Evolutionary conservation across 208 protist species (phyloP), one percentile per base, ranked within the genome.

Genomic region (Histomonas meleagridis): DNA sequence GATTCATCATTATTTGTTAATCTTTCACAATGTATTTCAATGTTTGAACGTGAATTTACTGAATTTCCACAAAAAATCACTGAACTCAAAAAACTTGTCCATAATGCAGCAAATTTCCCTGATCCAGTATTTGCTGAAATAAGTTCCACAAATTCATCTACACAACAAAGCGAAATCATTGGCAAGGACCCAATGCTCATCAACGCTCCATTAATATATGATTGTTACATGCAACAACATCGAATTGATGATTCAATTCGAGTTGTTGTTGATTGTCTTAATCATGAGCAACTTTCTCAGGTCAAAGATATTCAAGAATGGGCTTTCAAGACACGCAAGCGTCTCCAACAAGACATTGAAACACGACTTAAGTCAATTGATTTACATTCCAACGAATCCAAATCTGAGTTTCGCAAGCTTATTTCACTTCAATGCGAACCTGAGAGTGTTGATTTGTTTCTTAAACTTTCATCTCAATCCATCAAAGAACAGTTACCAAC

Each of bases 1-100:
- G 76, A 86, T 32, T 51, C 40, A 7, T 43, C 43, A 43, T 35
- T 86, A 21, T 86, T 86, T 28, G 76, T 86, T 0, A 55, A 40
- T 55, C 26, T 86, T 1, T 55, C 46, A 23, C 40, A 86, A 55
- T 86, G 76, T 28, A 86, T 86, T 38, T 38, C 76, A 38, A 32
- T 48, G 18, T 86, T 86, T n/a, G 76, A 86, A 38, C 40, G 76
- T 51, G 76, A 86, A 16, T 86, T 86, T 49, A 7, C 35, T 26
- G 76, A 86, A 55, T 86, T 86, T n/a, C 76, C 76, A 32, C 76
- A 86, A 55, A 51, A 55, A 38, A 86, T 86, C 35, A 18, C 43
- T 18, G 46, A 46, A 38, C 7, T 86, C 0, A 40, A 51, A n/a
- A 86, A 46, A 12, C 18, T 86, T 16, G 76, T 86, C 26, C 14